These are phyloP conservation scores for Hibiscus trionum DNA, from an alignment of 345 rosid species.

Conservation along the genomic window DNA sequence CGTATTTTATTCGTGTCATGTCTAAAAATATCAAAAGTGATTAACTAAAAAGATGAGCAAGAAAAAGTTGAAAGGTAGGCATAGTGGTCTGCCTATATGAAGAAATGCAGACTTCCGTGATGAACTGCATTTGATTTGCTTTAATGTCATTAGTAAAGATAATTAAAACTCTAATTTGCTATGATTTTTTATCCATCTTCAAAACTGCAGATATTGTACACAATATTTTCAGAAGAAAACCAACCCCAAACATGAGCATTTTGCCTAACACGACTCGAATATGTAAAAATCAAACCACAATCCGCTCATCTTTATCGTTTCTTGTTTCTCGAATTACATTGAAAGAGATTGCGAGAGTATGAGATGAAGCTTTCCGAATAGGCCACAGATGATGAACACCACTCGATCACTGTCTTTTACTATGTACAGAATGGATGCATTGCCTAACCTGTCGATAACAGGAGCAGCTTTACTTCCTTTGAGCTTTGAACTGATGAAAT, in stretches of 20 bases:
- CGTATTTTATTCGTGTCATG: not conserved
- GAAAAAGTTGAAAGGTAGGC: not conserved
- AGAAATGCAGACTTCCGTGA: not conserved
- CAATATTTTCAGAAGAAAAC: not conserved
- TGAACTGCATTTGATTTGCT: not conserved
- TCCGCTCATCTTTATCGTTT: slow-evolving; percentile 3
- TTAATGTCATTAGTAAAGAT: not conserved
- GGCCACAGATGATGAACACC: slow-evolving; percentile 14
- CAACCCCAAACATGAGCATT: not conserved
- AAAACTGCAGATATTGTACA: slow-evolving; percentile 1
- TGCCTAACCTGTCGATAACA: not conserved
- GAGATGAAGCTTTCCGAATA: slow-evolving; percentile 14
- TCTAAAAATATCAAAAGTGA: not conserved
- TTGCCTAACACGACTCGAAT: not conserved
- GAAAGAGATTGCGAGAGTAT: slow-evolving; percentile 3
- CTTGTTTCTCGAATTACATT: slow-evolving; percentile 15
- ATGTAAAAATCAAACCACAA: not conserved
- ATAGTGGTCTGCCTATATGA: not conserved
- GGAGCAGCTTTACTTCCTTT: slow-evolving; percentile 3
- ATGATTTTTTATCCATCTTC: not conserved
- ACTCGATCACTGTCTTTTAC: slow-evolving; percentile 16
- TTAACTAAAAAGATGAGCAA: not conserved
- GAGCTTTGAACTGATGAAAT: not conserved
- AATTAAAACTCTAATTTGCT: too few species aligned
- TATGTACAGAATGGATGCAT: slow-evolving; percentile 25